Base-by-base conservation (phyloP, 2,329 filamentous ascomycete species). In the Pestalotiopsis sp. region DNA sequence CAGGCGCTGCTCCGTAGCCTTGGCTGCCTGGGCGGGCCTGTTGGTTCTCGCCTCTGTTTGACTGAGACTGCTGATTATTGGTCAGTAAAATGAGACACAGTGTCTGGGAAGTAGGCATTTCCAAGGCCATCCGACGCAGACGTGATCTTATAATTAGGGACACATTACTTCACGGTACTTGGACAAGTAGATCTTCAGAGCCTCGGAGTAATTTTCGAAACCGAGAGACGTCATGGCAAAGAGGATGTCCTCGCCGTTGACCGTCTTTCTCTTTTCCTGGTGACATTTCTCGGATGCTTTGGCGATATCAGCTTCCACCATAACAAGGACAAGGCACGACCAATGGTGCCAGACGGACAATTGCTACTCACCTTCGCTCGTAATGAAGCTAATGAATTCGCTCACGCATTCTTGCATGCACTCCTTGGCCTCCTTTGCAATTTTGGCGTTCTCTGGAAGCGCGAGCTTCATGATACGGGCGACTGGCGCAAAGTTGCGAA, bases 361-460 rank as follows among this genome's bases (percentile, higher is more conserved):
- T 65, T 17, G 41, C 66, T 64, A 84, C 92, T 79, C 81, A 97
- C 96, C 96, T 88, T 99, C 96, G 81, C 95, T 98, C 45, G 96
- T 99, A 79, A 99, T 98, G 86, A 99, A 99, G 6, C 94, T 97
- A 85, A 99, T 99, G 82, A 99, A 99, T 84, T 99, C 96, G 90
- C 95, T 98, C 69, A 99, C 96, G 79, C 96, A 99, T 82, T 99
- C 96, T 82, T 99, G 96, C 96, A 99, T 98, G 83, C 96, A 99
- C 81, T 99, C 96, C 82, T 99, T 99, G 68, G 96, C 96, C 80
- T 99, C 96, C 80, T 99, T 99, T 70, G 95, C 95, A 71, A 99
- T 99, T 84, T 99, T 99, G 74, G 96, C 96, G 79, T 99, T 99
- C 73, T 99, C 96, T 65, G 96, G 96, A 63, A 99, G 87, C 6